Evolutionary conservation across 2,329 filamentous ascomycete species (phyloP).

Genomic region (Monilinia polystroma): DNA sequence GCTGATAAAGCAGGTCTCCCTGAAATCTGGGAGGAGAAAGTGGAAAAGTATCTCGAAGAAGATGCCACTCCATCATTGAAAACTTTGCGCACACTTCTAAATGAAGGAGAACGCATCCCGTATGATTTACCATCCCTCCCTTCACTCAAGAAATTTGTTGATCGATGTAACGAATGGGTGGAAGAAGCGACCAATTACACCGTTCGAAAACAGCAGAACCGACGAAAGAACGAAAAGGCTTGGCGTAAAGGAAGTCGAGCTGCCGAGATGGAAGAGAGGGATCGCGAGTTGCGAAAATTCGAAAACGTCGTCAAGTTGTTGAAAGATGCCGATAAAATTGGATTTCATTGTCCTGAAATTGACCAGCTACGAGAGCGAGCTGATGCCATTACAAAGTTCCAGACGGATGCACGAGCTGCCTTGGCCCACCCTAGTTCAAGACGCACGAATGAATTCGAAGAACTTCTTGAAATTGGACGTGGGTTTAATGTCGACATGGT

Average conservation of each 20-base stretch:
- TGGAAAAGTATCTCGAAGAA: constrained; percentile 79
- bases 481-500: constrained; percentile 89
- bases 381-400: constrained; percentile 80
- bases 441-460: constrained; percentile 75
- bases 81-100: constrained; percentile 75
- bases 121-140: constrained; percentile 81
- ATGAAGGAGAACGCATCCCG: constrained; percentile 94
- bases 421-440: constrained; percentile 64
- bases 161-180: constrained; percentile 95
- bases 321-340: constrained; percentile 77
- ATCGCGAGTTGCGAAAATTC: constrained; percentile 82
- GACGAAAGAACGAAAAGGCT: constrained; percentile 88
- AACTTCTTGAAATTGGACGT: constrained; percentile 85
- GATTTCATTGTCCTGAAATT: constrained; percentile 93
- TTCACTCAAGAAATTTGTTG: constrained; percentile 83
- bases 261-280: constrained; percentile 78
- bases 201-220: constrained; percentile 94
- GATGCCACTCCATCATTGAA: constrained; percentile 84
- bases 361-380: constrained; percentile 80
- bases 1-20: constrained; percentile 83
- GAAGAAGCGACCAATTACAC: constrained; percentile 96
- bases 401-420: constrained; percentile 68
- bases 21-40: constrained; percentile 87
- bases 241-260: constrained; percentile 76
- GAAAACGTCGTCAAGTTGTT: constrained; percentile 86